phyloP scores from a whole-genome alignment of 352 stramenopile genomes.

The Phytophthora cryptogea region DNA sequence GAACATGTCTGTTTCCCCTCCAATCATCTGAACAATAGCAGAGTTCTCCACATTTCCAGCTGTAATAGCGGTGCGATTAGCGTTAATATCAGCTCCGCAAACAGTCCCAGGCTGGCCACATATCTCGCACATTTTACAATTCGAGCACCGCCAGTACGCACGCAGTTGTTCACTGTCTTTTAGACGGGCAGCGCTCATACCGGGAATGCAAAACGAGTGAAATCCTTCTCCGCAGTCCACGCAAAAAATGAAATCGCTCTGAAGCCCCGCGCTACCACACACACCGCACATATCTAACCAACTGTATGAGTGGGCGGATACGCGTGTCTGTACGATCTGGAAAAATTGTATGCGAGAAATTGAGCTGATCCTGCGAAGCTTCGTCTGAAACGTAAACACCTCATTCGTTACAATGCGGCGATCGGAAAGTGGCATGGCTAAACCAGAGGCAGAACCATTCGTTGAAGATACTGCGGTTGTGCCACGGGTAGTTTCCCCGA shows the following conservation, averaged over 20 bases:
- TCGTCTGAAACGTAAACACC: slow-evolving; percentile 59
- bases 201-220: slow-evolving; percentile 91
- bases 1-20: slow-evolving; percentile 5
- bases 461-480: background rate
- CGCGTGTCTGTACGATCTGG: slow-evolving; percentile 72
- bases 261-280: slow-evolving; percentile 87
- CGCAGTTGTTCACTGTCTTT: slow-evolving; percentile 56
- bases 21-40: slow-evolving; percentile 4
- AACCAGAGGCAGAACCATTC: slow-evolving; percentile 3
- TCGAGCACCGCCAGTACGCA: slow-evolving; percentile 92
- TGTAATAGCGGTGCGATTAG: slow-evolving; percentile 14
- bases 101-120: slow-evolving; percentile 68
- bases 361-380: slow-evolving; percentile 61
- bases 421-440: slow-evolving; percentile 15
- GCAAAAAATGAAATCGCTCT: slow-evolving; percentile 92
- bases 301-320: slow-evolving; percentile 80
- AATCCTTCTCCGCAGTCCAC: slow-evolving; percentile 96
- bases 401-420: slow-evolving; percentile 27
- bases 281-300: slow-evolving; percentile 94
- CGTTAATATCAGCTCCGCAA: slow-evolving; percentile 11
- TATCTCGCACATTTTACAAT: slow-evolving; percentile 97
- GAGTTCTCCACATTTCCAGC: slow-evolving; percentile 27
- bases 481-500: slow-evolving; percentile 11
- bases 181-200: slow-evolving; percentile 38
- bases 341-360: slow-evolving; percentile 72